These are phyloP conservation scores for Trichoderma virens DNA, from an alignment of 495 filamentous ascomycete genomes.

Conservation along the genomic window DNA sequence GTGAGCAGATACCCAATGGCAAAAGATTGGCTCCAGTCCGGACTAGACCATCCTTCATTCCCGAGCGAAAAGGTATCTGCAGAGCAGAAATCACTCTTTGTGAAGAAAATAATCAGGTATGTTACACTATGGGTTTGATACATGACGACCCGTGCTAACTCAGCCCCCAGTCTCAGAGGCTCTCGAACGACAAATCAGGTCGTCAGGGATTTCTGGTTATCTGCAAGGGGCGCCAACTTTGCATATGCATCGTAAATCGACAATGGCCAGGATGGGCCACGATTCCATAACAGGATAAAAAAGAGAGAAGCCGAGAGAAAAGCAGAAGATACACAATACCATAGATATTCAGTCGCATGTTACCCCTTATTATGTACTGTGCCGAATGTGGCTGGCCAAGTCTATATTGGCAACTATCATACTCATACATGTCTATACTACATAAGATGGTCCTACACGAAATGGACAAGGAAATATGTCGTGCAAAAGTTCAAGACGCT, in stretches of 20 bases:
- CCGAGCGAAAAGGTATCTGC: constrained; percentile 54
- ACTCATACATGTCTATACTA: neutral
- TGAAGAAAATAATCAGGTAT: constrained; percentile 51
- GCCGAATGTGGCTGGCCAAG: neutral
- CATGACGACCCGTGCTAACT: neutral
- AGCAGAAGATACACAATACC: neutral
- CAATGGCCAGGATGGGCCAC: neutral
- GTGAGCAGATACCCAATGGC: constrained; percentile 56
- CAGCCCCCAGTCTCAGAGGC: constrained; percentile 47
- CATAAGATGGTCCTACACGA: neutral
- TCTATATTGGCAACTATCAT: neutral
- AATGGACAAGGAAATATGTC: neutral
- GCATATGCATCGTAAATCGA: constrained; percentile 45
- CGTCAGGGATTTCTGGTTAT: constrained; percentile 62
- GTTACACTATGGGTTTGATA: constrained; percentile 21
- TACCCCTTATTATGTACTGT: neutral
- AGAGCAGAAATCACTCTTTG: constrained; percentile 53
- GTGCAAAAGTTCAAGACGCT: neutral
- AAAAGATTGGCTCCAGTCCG: constrained; percentile 53
- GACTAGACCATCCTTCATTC: constrained; percentile 45
- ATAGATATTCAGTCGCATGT: neutral
- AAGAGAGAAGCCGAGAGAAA: too few relatives aligned
- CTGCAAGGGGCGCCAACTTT: constrained; percentile 60
- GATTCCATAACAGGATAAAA: too few relatives aligned
- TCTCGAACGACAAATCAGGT: constrained; percentile 49